Conservation (phyloP, 2,329 filamentous ascomycete species). For the Graphium sp. region DNA sequence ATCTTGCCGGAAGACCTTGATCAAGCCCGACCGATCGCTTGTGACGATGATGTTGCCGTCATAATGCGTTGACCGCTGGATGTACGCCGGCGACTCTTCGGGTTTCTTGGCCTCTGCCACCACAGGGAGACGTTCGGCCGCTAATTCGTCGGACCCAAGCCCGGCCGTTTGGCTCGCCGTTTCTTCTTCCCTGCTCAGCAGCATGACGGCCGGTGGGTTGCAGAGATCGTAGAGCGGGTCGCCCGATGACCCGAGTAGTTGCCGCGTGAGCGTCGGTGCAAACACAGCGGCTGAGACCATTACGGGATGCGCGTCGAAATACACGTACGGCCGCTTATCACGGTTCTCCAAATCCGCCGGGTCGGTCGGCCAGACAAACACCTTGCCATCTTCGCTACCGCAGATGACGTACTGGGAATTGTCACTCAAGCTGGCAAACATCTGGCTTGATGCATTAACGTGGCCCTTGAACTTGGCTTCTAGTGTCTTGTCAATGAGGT, state of each 20-base stretch:
- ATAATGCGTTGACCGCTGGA: slow-evolving; percentile 57
- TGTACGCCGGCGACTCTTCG: slow-evolving; percentile 60
- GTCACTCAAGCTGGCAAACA: slow-evolving; percentile 76
- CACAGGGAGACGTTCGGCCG: slow-evolving; percentile 14
- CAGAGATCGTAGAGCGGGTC: slow-evolving; percentile 94
- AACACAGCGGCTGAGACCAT: slow-evolving; percentile 83
- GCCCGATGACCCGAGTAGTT: slow-evolving; percentile 62
- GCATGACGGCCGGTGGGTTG: slow-evolving; percentile 78
- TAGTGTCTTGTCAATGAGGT: slow-evolving; percentile 65
- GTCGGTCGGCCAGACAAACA: slow-evolving; percentile 50
- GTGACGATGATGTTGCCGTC: slow-evolving; percentile 87
- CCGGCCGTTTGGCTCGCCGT: slow-evolving; percentile 21
- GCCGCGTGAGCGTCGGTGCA: slow-evolving; percentile 62
- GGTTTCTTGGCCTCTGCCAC: slow-evolving; percentile 22
- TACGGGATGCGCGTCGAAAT: slow-evolving; percentile 77
- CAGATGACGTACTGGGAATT: slow-evolving; percentile 77
- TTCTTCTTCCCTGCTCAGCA: slow-evolving; percentile 57
- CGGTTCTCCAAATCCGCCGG: slow-evolving; percentile 44
- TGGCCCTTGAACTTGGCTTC: slow-evolving; percentile 86
- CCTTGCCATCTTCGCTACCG: slow-evolving; percentile 79
- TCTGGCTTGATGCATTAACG: slow-evolving; percentile 79
- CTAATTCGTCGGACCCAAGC: slow-evolving; percentile 18
- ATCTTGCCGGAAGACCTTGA: slow-evolving; percentile 93
- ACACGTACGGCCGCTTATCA: slow-evolving; percentile 71
- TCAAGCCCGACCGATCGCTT: slow-evolving; percentile 70